Percentiles rank a stretch among this genome's conserved stretches.
Conservation (phyloP, 495 filamentous ascomycete species). For the Penicillium alfredii region DNA sequence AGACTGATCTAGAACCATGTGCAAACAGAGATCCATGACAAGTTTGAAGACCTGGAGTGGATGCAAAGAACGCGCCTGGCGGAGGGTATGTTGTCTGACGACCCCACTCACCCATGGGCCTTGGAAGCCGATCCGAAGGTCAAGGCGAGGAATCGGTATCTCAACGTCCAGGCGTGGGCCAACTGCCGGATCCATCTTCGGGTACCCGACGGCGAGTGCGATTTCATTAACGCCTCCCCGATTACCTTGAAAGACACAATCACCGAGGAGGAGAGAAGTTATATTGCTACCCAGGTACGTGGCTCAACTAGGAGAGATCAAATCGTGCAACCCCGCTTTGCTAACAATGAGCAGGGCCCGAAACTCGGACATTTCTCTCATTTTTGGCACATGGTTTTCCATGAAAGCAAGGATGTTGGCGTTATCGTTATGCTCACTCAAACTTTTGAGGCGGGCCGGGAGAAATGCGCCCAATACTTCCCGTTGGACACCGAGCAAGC, state of each 20-base stretch:
- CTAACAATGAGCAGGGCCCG: conserved; percentile 58
- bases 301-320: conserved; percentile 4
- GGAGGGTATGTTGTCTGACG: conserved; percentile 32
- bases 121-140: conserved; percentile 47
- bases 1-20: too few species aligned
- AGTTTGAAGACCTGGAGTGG: conserved; percentile 47
- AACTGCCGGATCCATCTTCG: conserved; percentile 78
- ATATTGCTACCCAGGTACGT: conserved; percentile 63
- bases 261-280: conserved; percentile 46
- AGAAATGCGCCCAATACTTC: conserved; percentile 93
- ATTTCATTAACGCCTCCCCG: conserved; percentile 96
- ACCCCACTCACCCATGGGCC: conserved; percentile 41
- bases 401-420: conserved; percentile 69
- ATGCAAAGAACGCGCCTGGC: conserved; percentile 35
- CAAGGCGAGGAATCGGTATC: conserved; percentile 66
- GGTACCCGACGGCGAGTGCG: conserved; percentile 70
- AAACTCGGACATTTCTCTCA: conserved; percentile 63
- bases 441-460: conserved; percentile 70
- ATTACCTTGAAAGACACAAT: conserved; percentile 60
- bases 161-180: conserved; percentile 80
- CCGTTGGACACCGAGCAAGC: conserved; percentile 54
- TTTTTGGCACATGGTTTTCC: conserved; percentile 94
- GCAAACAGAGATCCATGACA: conserved; percentile 37
- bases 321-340: not conserved
- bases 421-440: conserved; percentile 97